These are phyloP conservation scores for Vicia faba DNA, from an alignment of 306 rosid genomes.

Conservation along the genomic window DNA sequence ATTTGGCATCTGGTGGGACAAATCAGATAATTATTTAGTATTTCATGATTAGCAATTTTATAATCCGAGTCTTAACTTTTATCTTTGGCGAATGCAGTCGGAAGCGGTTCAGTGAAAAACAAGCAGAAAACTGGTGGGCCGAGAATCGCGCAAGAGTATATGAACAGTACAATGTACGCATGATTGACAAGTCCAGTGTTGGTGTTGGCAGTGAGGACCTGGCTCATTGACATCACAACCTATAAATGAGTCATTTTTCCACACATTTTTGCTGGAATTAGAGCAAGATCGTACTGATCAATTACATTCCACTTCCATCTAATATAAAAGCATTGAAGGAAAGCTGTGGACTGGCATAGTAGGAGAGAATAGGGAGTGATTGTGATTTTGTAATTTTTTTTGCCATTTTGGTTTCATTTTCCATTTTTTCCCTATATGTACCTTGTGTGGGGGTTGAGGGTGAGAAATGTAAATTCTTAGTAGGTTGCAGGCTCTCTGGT, in stretches of 20 bases:
- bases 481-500: conserved; percentile 68
- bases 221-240: conserved; percentile 64
- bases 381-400: conserved; percentile 50
- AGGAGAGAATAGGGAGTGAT: conserved; percentile 72
- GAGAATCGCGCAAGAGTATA: conserved; percentile 88
- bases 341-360: conserved; percentile 59
- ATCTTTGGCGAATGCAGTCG: conserved; percentile 64
- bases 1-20: conserved; percentile 23
- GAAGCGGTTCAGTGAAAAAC: conserved; percentile 93
- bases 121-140: conserved; percentile 99
- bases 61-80: neutral
- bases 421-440: conserved; percentile 72
- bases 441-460: conserved; percentile 84
- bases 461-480: conserved; percentile 87
- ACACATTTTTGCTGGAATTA: conserved; percentile 58
- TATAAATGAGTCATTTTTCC: conserved; percentile 65
- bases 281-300: conserved; percentile 52
- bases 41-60: conserved; percentile 2
- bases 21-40: neutral
- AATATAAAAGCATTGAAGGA: conserved; percentile 48
- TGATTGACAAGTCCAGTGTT: conserved; percentile 76
- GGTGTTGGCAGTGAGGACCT: conserved; percentile 91
- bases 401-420: conserved; percentile 51
- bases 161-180: conserved; percentile 81
- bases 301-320: conserved; percentile 64